These are phyloP conservation scores for Phytopythium boreale DNA, from an alignment of 352 stramenopile species.

Conservation along the genomic window DNA sequence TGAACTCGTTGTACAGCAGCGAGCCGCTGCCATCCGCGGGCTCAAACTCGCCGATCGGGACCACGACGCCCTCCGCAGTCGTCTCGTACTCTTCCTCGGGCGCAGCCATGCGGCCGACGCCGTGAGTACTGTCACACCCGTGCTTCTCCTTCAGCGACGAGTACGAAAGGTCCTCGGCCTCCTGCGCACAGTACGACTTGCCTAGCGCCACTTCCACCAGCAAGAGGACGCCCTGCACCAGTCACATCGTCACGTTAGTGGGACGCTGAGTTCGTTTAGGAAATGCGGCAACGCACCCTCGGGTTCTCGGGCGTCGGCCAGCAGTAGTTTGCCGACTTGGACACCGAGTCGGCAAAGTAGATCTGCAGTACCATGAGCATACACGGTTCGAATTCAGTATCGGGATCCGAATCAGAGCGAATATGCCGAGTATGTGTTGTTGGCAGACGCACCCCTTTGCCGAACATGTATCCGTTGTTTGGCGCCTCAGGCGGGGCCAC, in stretches of 20 bases:
- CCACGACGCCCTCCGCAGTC: slow-evolving; percentile 48
- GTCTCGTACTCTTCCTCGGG: slow-evolving; percentile 37
- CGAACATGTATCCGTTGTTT: slow-evolving; percentile 80
- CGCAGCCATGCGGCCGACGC: slow-evolving; percentile 54
- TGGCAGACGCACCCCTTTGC: slow-evolving; percentile 65
- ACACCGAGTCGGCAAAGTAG: slow-evolving; percentile 84
- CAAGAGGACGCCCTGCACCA: slow-evolving; percentile 48
- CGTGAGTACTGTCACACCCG: slow-evolving; percentile 46
- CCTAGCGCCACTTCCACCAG: slow-evolving; percentile 67
- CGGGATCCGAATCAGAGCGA: background rate
- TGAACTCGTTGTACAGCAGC: slow-evolving; percentile 75
- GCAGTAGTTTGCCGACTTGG: slow-evolving; percentile 86
- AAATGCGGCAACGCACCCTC: slow-evolving; percentile 16
- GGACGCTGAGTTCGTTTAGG: background rate
- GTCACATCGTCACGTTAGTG: background rate
- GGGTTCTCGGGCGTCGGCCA: slow-evolving; percentile 59
- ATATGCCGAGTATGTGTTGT: background rate
- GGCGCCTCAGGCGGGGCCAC: slow-evolving; percentile 79
- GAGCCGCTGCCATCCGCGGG: slow-evolving; percentile 41
- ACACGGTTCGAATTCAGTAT: too few relatives aligned
- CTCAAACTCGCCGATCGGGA: slow-evolving; percentile 55
- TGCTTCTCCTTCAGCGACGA: slow-evolving; percentile 30
- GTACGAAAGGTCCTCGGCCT: slow-evolving; percentile 56
- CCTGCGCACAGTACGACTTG: slow-evolving; percentile 34
- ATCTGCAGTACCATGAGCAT: slow-evolving; percentile 28